phyloP scores from a whole-genome alignment of 2,329 filamentous ascomycete species.

The Exophiala sp. region DNA sequence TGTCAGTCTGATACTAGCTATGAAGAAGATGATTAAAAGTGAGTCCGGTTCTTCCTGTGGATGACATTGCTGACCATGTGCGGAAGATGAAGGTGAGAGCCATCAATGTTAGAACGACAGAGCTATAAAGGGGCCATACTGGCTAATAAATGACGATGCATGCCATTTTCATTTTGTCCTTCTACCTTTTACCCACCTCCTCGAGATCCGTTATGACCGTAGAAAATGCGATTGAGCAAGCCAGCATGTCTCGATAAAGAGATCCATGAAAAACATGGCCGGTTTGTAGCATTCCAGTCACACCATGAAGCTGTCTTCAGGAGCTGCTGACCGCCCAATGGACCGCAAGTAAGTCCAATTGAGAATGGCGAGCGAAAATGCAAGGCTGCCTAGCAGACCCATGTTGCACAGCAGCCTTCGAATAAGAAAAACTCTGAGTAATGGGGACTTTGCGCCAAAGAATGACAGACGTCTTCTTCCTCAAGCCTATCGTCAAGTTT shows the following conservation, averaged over 20 bases:
- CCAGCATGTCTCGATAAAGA: background rate
- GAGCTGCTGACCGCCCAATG: too few species aligned
- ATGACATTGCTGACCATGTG: background rate
- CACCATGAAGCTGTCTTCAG: too few species aligned
- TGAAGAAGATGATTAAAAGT: conserved; percentile 59
- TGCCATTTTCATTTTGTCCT: background rate
- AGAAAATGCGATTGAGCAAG: background rate
- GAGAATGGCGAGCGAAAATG: background rate
- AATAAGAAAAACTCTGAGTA: conserved; percentile 4
- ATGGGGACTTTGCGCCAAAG: conserved; percentile 2
- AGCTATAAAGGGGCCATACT: background rate
- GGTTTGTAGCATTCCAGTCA: too few species aligned
- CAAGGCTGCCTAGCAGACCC: too few species aligned
- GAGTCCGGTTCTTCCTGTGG: conserved; percentile 9
- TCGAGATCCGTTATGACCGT: too few species aligned
- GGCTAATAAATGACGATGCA: background rate
- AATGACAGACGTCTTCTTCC: background rate
- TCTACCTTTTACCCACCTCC: too few species aligned
- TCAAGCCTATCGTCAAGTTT: conserved; percentile 1
- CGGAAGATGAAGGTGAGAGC: conserved; percentile 19
- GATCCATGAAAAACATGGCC: too few species aligned
- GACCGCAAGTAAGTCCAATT: too few species aligned
- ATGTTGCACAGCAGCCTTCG: background rate
- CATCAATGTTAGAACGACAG: conserved; percentile 19
- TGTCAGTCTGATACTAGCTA: conserved; percentile 71